Conservation (phyloP, 305 asterid species). For the Fraxinus paxiana region DNA sequence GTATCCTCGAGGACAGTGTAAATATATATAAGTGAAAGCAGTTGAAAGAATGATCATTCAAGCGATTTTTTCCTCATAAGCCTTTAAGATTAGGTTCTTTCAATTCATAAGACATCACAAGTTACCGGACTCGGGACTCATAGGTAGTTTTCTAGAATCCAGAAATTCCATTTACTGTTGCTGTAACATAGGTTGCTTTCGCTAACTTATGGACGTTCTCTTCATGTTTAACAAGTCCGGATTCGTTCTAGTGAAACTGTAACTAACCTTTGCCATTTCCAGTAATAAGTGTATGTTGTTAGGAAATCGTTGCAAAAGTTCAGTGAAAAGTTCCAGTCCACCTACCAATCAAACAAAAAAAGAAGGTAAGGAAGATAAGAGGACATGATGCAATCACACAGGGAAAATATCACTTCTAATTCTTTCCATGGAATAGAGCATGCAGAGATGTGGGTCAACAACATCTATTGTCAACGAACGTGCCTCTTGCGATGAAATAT, state of each 20-base stretch:
- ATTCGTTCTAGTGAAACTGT: neutral
- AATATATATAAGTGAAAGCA: neutral
- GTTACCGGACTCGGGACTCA: neutral
- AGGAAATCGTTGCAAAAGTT: constrained; percentile 92
- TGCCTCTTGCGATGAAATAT: neutral
- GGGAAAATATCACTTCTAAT: neutral
- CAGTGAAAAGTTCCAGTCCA: constrained; percentile 78
- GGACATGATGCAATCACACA: neutral
- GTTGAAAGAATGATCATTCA: neutral
- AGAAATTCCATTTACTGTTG: neutral
- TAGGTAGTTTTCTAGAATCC: neutral
- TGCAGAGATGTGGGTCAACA: neutral
- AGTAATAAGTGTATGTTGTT: constrained; percentile 78
- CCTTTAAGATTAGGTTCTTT: constrained; percentile 1
- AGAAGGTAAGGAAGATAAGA: neutral
- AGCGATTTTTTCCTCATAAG: constrained; percentile 7
- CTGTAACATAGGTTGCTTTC: neutral
- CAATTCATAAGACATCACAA: constrained; percentile 11
- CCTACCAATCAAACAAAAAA: constrained; percentile 48
- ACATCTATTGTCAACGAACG: neutral
- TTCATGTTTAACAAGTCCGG: neutral
- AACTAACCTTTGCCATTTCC: constrained; percentile 94
- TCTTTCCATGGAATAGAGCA: constrained; percentile 17
- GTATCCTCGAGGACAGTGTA: constrained; percentile 19
- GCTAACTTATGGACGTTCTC: neutral